Evolutionary conservation across 2,329 filamentous ascomycete genomes (phyloP).

Genomic region (Alternaria metachromatica): DNA sequence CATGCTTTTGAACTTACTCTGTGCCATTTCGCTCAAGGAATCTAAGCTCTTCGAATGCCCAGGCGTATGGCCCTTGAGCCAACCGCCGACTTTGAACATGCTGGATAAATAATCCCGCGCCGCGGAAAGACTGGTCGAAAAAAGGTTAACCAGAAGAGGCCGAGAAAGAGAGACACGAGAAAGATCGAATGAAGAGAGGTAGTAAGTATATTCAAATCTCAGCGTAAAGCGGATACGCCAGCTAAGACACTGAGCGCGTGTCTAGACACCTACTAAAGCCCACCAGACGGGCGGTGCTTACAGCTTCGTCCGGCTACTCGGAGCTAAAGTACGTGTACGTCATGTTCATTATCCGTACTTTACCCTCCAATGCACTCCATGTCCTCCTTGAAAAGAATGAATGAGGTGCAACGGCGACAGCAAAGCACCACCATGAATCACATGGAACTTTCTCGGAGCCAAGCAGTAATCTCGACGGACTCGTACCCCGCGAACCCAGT

Average conservation of each 20-base stretch:
- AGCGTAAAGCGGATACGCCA: not conserved
- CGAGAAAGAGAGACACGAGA: not conserved
- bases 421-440: not conserved
- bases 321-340: constrained; percentile 25
- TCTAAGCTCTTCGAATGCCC: constrained; percentile 63
- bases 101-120: not conserved
- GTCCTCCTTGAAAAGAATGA: not conserved
- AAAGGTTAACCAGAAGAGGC: not conserved
- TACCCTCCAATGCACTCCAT: not conserved
- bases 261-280: constrained; percentile 8
- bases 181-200: not conserved
- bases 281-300: constrained; percentile 15
- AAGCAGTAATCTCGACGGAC: constrained; percentile 1
- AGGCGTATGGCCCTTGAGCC: constrained; percentile 44
- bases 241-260: constrained; percentile 4
- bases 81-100: constrained; percentile 49
- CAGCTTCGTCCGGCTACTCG: constrained; percentile 22
- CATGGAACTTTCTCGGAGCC: not conserved
- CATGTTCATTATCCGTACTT: constrained; percentile 13
- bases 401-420: not conserved
- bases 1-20: constrained; percentile 51
- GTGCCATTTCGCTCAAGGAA: constrained; percentile 63
- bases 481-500: constrained; percentile 9
- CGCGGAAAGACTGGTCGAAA: not conserved
- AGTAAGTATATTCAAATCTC: not conserved